Conservation (phyloP, 345 rosid species). For the Laguncularia racemosa region DNA sequence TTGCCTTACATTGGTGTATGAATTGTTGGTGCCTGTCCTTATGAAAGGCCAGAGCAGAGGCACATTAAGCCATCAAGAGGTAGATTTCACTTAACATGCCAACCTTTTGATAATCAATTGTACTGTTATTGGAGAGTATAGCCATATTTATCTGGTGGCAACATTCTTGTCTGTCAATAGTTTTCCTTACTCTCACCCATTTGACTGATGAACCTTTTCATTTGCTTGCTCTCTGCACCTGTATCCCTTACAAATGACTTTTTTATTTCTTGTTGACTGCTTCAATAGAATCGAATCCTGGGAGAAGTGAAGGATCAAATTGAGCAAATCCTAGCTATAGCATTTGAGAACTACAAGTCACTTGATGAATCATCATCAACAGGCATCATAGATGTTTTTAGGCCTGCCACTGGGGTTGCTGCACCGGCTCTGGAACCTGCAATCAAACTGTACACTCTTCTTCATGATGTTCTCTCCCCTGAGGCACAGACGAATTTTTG, state of each 20-base stretch:
- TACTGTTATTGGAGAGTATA: background rate
- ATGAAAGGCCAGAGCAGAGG: conserved; percentile 79
- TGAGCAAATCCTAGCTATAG: conserved; percentile 83
- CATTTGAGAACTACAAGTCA: conserved; percentile 89
- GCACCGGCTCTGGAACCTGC: conserved; percentile 89
- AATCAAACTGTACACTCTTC: conserved; percentile 80
- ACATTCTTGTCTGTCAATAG: background rate
- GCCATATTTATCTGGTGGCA: background rate
- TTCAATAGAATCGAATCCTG: conserved; percentile 73
- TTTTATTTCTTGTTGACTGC: conserved; percentile 14
- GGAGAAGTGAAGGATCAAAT: conserved; percentile 94
- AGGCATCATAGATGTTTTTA: conserved; percentile 67
- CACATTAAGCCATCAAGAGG: conserved; percentile 97
- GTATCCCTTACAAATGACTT: conserved; percentile 3
- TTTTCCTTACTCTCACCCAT: background rate
- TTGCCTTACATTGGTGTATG: conserved; percentile 80
- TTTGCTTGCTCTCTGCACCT: conserved; percentile 2
- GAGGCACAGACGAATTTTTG: conserved; percentile 83
- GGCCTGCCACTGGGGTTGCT: conserved; percentile 73
- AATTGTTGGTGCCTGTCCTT: conserved; percentile 72
- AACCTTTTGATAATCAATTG: background rate
- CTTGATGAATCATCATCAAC: conserved; percentile 77
- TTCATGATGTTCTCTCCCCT: conserved; percentile 86
- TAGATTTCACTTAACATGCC: conserved; percentile 12
- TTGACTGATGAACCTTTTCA: conserved; percentile 1